Conservation (phyloP, 345 rosid genomes). For the Crucihimalaya himalaica region DNA sequence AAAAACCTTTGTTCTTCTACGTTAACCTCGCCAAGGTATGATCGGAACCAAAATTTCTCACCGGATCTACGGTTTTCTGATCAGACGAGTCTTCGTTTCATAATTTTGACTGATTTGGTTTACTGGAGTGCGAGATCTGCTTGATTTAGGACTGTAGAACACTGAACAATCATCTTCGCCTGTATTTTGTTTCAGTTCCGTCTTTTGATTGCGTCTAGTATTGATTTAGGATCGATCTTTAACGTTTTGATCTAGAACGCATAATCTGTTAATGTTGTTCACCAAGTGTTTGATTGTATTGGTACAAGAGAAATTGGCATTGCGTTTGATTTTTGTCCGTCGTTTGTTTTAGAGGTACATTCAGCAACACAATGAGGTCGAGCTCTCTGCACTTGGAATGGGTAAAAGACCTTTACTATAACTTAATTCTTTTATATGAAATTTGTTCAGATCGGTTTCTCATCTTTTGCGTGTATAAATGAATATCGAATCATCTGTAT, state of each 20-base stretch:
- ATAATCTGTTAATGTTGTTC: background rate
- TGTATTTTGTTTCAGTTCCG: constrained; percentile 4
- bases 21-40: constrained; percentile 69
- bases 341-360: constrained; percentile 72
- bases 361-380: constrained; percentile 86
- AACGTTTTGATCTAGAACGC: background rate
- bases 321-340: background rate
- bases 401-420: constrained; percentile 43
- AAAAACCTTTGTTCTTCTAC: constrained; percentile 68
- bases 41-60: background rate
- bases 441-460: background rate
- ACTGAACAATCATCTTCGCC: background rate
- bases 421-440: background rate
- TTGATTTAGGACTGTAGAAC: background rate
- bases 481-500: background rate
- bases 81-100: background rate
- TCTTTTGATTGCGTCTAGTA: background rate
- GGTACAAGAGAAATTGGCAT: background rate
- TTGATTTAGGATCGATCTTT: background rate
- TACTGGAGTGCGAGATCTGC: background rate
- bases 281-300: constrained; percentile 15
- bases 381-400: constrained; percentile 95
- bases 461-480: background rate
- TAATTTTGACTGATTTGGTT: background rate
- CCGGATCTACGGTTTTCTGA: constrained; percentile 19